A percentile compares a stretch with the other conserved stretches of the same genome.
These are phyloP conservation scores for Lentinula novae-zelandiae DNA, from an alignment of 1,284 basidiomycete species.

Conservation along the genomic window DNA sequence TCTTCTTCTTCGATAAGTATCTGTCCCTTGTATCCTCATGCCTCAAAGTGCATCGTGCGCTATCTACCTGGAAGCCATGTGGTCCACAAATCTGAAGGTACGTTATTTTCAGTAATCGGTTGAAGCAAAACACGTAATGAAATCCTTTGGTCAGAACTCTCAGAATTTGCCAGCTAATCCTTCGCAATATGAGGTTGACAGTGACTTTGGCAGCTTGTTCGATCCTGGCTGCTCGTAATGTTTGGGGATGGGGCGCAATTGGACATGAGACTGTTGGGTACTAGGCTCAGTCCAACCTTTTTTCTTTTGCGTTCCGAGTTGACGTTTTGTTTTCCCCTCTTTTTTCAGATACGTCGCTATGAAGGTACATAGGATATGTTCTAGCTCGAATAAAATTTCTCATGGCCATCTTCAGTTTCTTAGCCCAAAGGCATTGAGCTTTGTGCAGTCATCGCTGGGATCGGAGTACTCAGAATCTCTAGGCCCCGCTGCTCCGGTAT, in stretches of 20 bases:
- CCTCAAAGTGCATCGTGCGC: too few relatives aligned
- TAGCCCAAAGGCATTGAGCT: neutral
- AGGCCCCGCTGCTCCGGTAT: neutral
- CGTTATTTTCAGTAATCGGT: too few relatives aligned
- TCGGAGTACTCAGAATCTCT: neutral
- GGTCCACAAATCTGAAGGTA: too few relatives aligned
- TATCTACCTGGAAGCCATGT: too few relatives aligned
- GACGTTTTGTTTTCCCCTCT: neutral
- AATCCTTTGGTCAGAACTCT: too few relatives aligned
- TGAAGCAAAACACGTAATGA: too few relatives aligned
- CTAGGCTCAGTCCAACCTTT: neutral
- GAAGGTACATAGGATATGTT: neutral
- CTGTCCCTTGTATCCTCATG: too few relatives aligned
- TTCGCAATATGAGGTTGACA: neutral
- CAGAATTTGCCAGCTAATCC: neutral
- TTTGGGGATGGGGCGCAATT: neutral
- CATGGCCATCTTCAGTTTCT: neutral
- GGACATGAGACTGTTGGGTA: slow-evolving; percentile 5
- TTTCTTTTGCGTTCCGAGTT: neutral
- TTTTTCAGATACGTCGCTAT: neutral
- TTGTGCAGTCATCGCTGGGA: neutral
- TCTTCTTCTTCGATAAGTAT: too few relatives aligned
- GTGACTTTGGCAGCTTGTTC: too few relatives aligned
- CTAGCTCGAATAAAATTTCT: neutral
- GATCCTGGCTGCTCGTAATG: too few relatives aligned